These are phyloP conservation scores for Fusarium longipes DNA, from an alignment of 2,329 filamentous ascomycete genomes.

Conservation along the genomic window DNA sequence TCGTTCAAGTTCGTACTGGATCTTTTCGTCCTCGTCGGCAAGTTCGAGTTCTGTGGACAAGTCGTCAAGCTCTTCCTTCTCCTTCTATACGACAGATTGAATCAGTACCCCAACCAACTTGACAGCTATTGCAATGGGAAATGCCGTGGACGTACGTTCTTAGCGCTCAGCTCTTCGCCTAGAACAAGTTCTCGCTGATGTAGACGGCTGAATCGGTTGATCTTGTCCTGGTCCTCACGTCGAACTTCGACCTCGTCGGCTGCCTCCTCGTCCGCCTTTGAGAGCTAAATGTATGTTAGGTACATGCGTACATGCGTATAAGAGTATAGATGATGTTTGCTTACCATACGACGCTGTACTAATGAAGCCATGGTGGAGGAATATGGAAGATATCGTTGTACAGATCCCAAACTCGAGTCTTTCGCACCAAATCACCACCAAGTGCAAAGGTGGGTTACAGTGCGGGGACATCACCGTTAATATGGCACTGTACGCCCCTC, in stretches of 20 bases:
- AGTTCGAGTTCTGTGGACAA: slow-evolving; percentile 91
- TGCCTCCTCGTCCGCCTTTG: slow-evolving; percentile 89
- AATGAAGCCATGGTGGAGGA: slow-evolving; percentile 55
- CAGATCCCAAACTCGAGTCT: slow-evolving; percentile 26
- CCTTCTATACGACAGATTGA: slow-evolving; percentile 73
- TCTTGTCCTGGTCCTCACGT: slow-evolving; percentile 97
- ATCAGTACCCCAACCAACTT: slow-evolving; percentile 30
- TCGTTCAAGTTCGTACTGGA: slow-evolving; percentile 73
- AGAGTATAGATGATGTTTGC: slow-evolving; percentile 30
- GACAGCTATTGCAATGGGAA: no score
- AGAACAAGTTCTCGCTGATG: slow-evolving; percentile 85
- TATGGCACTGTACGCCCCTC: slow-evolving; percentile 41
- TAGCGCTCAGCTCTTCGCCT: slow-evolving; percentile 82
- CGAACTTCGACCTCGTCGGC: slow-evolving; percentile 92
- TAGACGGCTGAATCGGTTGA: slow-evolving; percentile 95
- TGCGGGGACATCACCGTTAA: slow-evolving; percentile 5
- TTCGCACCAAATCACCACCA: slow-evolving; percentile 33
- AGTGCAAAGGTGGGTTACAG: slow-evolving; percentile 45
- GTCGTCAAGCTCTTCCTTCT: slow-evolving; percentile 98
- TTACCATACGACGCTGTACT: slow-evolving; percentile 71
- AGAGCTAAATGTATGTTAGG: slow-evolving; percentile 70
- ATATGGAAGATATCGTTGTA: slow-evolving; percentile 31
- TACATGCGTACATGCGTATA: no score
- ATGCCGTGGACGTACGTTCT: slow-evolving; percentile 72
- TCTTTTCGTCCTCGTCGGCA: slow-evolving; percentile 91